phyloP scores from a whole-genome alignment of 2,329 filamentous ascomycete species.

The Chaetomiaceae sp. region DNA sequence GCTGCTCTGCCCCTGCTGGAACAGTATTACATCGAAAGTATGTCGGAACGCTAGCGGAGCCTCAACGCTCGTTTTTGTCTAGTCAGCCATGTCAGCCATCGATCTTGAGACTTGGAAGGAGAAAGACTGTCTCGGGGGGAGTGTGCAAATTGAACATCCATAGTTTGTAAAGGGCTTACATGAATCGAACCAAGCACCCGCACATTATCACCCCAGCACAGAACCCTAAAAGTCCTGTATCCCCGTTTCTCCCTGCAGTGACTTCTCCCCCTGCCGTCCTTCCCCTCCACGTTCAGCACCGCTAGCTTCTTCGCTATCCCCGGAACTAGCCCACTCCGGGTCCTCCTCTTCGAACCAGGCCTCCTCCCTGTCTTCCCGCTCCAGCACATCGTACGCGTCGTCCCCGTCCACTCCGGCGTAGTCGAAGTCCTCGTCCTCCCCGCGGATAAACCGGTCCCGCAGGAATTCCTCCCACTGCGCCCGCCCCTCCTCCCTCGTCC shows the following conservation, averaged over 20 bases:
- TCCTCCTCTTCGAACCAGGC: slow-evolving; percentile 77
- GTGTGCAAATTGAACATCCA: no score
- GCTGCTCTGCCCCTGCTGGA: slow-evolving; percentile 17
- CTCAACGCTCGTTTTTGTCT: background rate
- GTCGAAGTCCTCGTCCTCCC: slow-evolving; percentile 72
- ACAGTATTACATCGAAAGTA: slow-evolving; percentile 20
- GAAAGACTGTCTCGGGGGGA: no score
- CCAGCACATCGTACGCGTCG: slow-evolving; percentile 62
- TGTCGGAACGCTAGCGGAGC: slow-evolving; percentile 2
- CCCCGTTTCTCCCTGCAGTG: slow-evolving; percentile 56
- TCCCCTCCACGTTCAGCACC: slow-evolving; percentile 28
- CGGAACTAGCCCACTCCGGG: slow-evolving; percentile 54
- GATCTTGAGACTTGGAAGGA: no score
- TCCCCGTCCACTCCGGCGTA: slow-evolving; percentile 65
- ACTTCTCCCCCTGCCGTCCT: slow-evolving; percentile 12
- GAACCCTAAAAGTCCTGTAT: slow-evolving; percentile 58
- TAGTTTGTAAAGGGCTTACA: no score
- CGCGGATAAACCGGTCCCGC: slow-evolving; percentile 65
- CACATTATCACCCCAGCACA: background rate
- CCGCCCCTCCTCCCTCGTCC: slow-evolving; percentile 59
- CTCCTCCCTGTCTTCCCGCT: slow-evolving; percentile 60
- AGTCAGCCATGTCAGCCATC: no score
- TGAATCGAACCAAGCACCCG: no score
- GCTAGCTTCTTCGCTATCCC: slow-evolving; percentile 29
- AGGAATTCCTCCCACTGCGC: slow-evolving; percentile 67